A percentile compares a stretch with the other conserved stretches of the same genome.
phyloP scores from a whole-genome alignment of 805 yeast genomes.

The Candida easanensis region DNA sequence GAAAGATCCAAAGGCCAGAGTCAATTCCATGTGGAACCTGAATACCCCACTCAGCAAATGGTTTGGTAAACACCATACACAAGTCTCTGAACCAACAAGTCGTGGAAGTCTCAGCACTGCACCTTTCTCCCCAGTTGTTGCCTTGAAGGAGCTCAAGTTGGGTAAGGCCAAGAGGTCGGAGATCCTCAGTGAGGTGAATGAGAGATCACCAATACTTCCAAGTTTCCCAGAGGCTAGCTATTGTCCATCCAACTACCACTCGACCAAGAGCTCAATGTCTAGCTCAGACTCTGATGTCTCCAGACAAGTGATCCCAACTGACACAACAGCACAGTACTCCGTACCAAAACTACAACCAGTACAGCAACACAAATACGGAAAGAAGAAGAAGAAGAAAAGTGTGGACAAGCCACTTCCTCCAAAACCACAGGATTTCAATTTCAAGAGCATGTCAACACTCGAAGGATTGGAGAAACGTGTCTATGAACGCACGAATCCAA shows the following conservation, averaged over 20 bases:
- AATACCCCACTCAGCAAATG: slow-evolving; percentile 28
- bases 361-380: background rate
- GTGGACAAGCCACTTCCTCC: slow-evolving; percentile 8
- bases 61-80: slow-evolving; percentile 25
- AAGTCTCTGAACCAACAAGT: slow-evolving; percentile 9
- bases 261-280: slow-evolving; percentile 5
- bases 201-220: slow-evolving; percentile 24
- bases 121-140: slow-evolving; percentile 24
- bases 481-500: slow-evolving; percentile 18
- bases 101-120: slow-evolving; percentile 24
- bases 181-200: slow-evolving; percentile 3
- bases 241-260: slow-evolving; percentile 8
- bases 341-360: slow-evolving; percentile 21
- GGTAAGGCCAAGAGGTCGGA: slow-evolving; percentile 14
- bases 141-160: slow-evolving; percentile 25
- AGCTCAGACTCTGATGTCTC: slow-evolving; percentile 6
- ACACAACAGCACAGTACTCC: slow-evolving; percentile 1
- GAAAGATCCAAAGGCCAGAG: slow-evolving; percentile 16
- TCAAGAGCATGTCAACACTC: slow-evolving; percentile 2
- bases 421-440: background rate
- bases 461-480: slow-evolving; percentile 23
- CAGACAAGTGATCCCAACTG: slow-evolving; percentile 14
- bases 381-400: slow-evolving; percentile 3
- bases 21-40: slow-evolving; percentile 21
- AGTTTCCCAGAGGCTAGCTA: slow-evolving; percentile 21